These are phyloP conservation scores for Suillus bovinus DNA, from an alignment of 768 basidiomycete genomes.

Conservation along the genomic window DNA sequence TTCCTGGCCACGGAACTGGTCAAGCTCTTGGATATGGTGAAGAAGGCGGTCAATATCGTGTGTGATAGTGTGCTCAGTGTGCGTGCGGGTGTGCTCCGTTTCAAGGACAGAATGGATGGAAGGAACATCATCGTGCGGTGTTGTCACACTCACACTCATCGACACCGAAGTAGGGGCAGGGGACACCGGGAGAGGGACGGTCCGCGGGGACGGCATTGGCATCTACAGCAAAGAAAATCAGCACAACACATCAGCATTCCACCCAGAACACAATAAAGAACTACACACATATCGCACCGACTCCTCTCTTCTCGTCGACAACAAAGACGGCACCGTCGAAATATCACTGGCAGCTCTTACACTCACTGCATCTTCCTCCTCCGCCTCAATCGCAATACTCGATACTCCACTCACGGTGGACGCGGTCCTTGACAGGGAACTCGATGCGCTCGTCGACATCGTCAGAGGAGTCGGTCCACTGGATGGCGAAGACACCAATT, in stretches of 20 bases:
- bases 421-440: constrained; percentile 37
- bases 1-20: constrained; percentile 63
- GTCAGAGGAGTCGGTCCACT: constrained; percentile 31
- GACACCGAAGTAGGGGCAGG: constrained; percentile 41
- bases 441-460: constrained; percentile 33
- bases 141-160: constrained; percentile 49
- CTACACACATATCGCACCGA: constrained; percentile 38
- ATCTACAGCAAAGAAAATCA: constrained; percentile 30
- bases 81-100: constrained; percentile 42
- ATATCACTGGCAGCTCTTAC: constrained; percentile 30
- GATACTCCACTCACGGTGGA: constrained; percentile 42
- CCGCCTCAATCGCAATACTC: constrained; percentile 42
- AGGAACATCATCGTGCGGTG: constrained; percentile 47
- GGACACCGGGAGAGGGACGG: constrained; percentile 31
- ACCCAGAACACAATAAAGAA: not conserved
- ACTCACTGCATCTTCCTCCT: constrained; percentile 32
- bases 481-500: constrained; percentile 32
- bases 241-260: constrained; percentile 10
- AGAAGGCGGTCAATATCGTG: constrained; percentile 54
- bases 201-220: constrained; percentile 27
- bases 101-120: constrained; percentile 48
- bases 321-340: constrained; percentile 58
- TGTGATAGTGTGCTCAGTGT: constrained; percentile 45
- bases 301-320: constrained; percentile 42
- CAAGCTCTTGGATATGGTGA: constrained; percentile 61